Base-by-base conservation (phyloP, 495 filamentous ascomycete genomes). In the Talaromyces ruber region DNA sequence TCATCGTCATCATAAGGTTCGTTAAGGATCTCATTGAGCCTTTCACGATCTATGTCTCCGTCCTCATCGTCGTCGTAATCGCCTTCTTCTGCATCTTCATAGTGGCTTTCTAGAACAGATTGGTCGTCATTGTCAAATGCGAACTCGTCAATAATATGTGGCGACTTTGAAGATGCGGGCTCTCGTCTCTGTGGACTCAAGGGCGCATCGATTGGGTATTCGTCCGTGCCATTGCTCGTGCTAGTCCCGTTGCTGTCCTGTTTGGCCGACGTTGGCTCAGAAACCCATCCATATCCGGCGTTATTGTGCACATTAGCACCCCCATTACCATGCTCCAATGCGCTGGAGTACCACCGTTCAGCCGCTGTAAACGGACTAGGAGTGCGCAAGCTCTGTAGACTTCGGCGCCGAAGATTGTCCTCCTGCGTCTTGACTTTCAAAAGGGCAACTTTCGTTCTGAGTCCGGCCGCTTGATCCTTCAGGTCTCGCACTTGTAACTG, bases 391-490 rank as follows among this genome's bases (percentile, higher is more conserved):
- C 84, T 93, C 65, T 93, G 91, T 58, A 95, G 69, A 70, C 93
- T 97, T 55, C 88, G 85, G 50, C 94, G 82, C 64, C 89, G 88
- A 64, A 96, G 72, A 63, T 82, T 90, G 66, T 97, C 94, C 63
- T 89, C 89, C 55, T 89, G 84, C 5, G 88, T 88, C 70, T 92
- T 88, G 65, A 92, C 84, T 63, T 93, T 86, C 32, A 98, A 74
- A 11, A 80, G 88, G 4, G 93, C 96, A 22, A 98, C 90, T 65
- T 92, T 90, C 57, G 93, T 94, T 67, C 93, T 92, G 25, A 98
- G 77, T 64, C 92, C 92, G 65, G 93, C 87, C 88, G 98, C 94
- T 75, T 98, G 92, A 64, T 93, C 88, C 58, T 90, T 88, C 16
- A 98, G 79, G 68, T 91, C 89, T 25, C 89, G 84, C 74, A 96